phyloP scores from a whole-genome alignment of 2,329 filamentous ascomycete species.

The Hypoxylon sp. region DNA sequence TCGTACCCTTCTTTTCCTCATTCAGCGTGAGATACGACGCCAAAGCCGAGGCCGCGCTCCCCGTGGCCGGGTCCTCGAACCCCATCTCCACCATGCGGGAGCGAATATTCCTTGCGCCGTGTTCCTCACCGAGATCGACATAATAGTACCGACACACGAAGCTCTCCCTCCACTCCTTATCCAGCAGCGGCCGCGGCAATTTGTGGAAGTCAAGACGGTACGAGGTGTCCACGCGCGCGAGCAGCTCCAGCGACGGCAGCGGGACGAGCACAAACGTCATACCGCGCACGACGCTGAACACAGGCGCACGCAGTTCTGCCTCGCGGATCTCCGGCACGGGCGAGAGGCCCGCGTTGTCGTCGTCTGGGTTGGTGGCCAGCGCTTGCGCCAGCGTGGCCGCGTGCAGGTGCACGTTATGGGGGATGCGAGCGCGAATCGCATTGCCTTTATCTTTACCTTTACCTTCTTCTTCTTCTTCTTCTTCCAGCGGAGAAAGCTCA shows the following conservation, averaged over 20 bases:
- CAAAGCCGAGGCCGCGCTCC: conserved; percentile 68
- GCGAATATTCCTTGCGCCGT: conserved; percentile 52
- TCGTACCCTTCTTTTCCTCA: conserved; percentile 43
- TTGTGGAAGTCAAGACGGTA: conserved; percentile 47
- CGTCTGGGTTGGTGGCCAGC: too few relatives aligned
- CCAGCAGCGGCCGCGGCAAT: conserved; percentile 50
- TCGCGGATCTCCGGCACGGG: conserved; percentile 36
- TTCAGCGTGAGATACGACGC: conserved; percentile 61
- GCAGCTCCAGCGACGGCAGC: conserved; percentile 66
- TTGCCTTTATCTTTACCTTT: too few relatives aligned
- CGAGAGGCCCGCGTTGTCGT: conserved; percentile 34
- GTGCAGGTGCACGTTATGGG: conserved; percentile 73
- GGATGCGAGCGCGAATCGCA: conserved; percentile 67
- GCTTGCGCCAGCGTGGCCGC: conserved; percentile 49
- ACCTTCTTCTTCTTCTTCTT: too few relatives aligned
- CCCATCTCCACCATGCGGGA: conserved; percentile 66
- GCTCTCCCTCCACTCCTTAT: conserved; percentile 63
- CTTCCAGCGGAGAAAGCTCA: conserved; percentile 3
- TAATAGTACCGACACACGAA: conserved; percentile 69
- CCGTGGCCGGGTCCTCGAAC: conserved; percentile 68
- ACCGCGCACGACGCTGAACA: conserved; percentile 73
- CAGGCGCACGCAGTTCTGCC: conserved; percentile 51
- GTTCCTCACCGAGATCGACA: conserved; percentile 50
- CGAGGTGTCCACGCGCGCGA: conserved; percentile 53
- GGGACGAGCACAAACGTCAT: conserved; percentile 76